Conservation (phyloP, 2,329 filamentous ascomycete genomes). For the Rhinocladiella mackenziei region DNA sequence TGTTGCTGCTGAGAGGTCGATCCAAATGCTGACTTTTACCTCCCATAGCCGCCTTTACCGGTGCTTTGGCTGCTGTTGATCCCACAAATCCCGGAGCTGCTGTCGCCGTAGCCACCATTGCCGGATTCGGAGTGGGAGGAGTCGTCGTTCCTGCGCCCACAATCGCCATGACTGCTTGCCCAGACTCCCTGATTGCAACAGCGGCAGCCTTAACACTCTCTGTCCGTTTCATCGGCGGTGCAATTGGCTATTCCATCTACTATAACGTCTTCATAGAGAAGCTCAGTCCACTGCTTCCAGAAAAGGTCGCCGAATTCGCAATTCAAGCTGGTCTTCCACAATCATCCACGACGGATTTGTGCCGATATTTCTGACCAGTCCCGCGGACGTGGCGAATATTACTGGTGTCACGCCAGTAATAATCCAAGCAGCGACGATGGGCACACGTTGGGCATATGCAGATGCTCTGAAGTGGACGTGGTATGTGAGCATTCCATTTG, state of each 20-base stretch:
- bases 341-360: constrained; percentile 3
- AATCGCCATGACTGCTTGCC: constrained; percentile 65
- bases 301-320: constrained; percentile 9
- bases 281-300: constrained; percentile 37
- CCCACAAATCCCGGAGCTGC: constrained; percentile 37
- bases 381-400: constrained; percentile 7
- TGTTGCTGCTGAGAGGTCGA: constrained; percentile 50
- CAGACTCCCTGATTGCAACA: constrained; percentile 65
- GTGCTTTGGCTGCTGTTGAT: constrained; percentile 10
- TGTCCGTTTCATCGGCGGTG: constrained; percentile 65
- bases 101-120: constrained; percentile 58
- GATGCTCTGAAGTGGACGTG: constrained; percentile 15
- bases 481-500: constrained; percentile 20
- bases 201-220: constrained; percentile 64
- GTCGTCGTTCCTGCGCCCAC: constrained; percentile 65
- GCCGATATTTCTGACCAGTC: constrained; percentile 13
- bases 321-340: constrained; percentile 12
- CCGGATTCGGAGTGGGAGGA: constrained; percentile 62
- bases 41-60: constrained; percentile 40
- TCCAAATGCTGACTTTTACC: background rate
- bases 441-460: constrained; percentile 19
- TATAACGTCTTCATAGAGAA: constrained; percentile 45
- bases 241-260: constrained; percentile 64
- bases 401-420: constrained; percentile 12
- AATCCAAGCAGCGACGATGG: constrained; percentile 13